phyloP scores from a whole-genome alignment of 306 rosid genomes.

The Spatholobus suberectus region DNA sequence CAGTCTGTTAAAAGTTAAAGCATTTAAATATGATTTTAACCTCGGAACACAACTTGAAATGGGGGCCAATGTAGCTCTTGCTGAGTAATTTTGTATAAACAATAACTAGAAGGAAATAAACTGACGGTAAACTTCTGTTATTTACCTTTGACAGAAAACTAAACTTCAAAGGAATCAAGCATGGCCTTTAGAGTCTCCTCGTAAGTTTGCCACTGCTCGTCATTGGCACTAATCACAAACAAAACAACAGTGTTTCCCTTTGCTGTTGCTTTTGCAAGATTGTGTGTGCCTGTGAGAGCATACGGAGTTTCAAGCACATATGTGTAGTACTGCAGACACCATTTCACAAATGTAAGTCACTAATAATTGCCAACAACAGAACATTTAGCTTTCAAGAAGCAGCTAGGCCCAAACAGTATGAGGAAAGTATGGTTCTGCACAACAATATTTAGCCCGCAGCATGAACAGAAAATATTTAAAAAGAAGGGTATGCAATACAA shows the following conservation, averaged over 20 bases:
- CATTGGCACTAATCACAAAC: conserved; percentile 92
- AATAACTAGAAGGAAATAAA: conserved; percentile 34
- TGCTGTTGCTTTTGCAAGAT: conserved; percentile 97
- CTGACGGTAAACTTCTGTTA: conserved; percentile 21
- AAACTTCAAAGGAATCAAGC: conserved; percentile 86
- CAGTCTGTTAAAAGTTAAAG: background rate
- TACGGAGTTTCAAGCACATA: conserved; percentile 87
- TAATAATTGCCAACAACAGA: background rate
- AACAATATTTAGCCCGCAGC: background rate
- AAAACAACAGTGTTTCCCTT: conserved; percentile 92
- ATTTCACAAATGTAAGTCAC: conserved; percentile 27
- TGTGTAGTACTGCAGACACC: conserved; percentile 77
- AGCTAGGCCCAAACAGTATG: too few relatives aligned
- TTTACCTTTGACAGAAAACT: conserved; percentile 49
- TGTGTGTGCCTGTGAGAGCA: conserved; percentile 93
- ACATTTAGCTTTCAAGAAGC: too few relatives aligned
- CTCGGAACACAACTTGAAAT: conserved; percentile 11
- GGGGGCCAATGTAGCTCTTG: conserved; percentile 9
- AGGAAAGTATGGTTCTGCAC: too few relatives aligned
- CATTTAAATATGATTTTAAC: conserved; percentile 22
- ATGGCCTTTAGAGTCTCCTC: conserved; percentile 77
- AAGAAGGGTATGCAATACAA: background rate
- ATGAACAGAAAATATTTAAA: background rate
- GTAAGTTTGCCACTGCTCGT: conserved; percentile 88
- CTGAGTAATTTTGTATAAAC: background rate